phyloP scores from a whole-genome alignment of 2,329 filamentous ascomycete species.

The Curvularia verruculosa region DNA sequence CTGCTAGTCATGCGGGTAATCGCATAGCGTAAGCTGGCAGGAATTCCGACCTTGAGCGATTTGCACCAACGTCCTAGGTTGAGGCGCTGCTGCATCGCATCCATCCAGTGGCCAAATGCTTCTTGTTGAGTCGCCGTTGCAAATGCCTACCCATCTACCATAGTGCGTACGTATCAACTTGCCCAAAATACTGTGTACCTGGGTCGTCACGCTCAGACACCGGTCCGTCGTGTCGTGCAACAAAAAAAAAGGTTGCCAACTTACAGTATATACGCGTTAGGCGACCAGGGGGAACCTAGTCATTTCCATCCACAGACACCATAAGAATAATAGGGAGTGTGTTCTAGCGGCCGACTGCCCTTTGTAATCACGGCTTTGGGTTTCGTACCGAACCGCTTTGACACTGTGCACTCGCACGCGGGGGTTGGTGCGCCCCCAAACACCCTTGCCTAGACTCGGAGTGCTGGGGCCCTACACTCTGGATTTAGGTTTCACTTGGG shows the following conservation, averaged over 20 bases:
- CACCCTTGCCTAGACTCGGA: slow-evolving; percentile 9
- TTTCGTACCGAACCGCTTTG: slow-evolving; percentile 26
- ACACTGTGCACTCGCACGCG: slow-evolving; percentile 15
- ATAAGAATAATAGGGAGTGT: slow-evolving; percentile 1
- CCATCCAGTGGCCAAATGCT: slow-evolving; percentile 7
- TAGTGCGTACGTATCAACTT: neutral
- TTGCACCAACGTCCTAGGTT: slow-evolving; percentile 8
- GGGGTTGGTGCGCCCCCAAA: slow-evolving; percentile 5
- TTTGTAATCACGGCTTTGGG: slow-evolving; percentile 9
- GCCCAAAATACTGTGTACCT: neutral
- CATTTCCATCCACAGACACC: slow-evolving; percentile 2
- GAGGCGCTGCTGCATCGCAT: slow-evolving; percentile 8
- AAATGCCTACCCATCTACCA: too few relatives aligned
- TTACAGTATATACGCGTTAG: neutral
- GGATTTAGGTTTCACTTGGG: slow-evolving; percentile 9
- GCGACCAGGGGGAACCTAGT: neutral
- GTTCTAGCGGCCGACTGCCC: slow-evolving; percentile 13
- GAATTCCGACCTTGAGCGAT: slow-evolving; percentile 12
- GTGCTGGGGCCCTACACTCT: slow-evolving; percentile 8
- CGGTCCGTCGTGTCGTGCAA: neutral
- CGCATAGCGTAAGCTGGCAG: slow-evolving; percentile 20
- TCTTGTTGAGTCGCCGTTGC: slow-evolving; percentile 3
- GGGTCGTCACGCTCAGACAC: neutral
- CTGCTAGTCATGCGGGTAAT: slow-evolving; percentile 31
- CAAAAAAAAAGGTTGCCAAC: neutral